phyloP scores from a whole-genome alignment of 345 rosid species.

The Eucalyptus tenuipes region DNA sequence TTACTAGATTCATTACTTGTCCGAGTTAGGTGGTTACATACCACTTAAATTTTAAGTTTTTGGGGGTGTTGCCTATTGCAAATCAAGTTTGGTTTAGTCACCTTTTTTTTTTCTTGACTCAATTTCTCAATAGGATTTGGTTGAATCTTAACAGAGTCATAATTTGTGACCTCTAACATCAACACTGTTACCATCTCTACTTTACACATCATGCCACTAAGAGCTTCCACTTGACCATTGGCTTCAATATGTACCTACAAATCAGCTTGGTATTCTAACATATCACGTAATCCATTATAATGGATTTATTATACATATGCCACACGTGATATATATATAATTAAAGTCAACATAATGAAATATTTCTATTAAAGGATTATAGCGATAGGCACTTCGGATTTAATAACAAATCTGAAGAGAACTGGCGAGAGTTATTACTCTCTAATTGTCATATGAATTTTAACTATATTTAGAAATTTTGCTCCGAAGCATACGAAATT shows the following conservation, averaged over 20 bases:
- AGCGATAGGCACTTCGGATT: not conserved
- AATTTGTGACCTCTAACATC: not conserved
- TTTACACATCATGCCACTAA: not conserved
- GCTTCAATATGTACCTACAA: not conserved
- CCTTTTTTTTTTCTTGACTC: not conserved
- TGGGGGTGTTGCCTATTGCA: not conserved
- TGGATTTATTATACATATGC: not conserved
- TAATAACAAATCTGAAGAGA: not conserved
- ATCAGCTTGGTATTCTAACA: not conserved
- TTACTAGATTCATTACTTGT: not conserved
- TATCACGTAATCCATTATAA: not conserved
- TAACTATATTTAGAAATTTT: not conserved
- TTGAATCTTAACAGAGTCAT: too few relatives aligned
- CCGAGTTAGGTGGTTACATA: not conserved
- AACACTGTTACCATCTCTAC: not conserved
- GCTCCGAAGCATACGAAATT: not conserved
- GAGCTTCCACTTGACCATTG: not conserved
- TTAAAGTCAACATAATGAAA: not conserved
- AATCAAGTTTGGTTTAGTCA: not conserved
- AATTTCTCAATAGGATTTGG: too few relatives aligned
- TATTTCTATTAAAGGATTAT: too few relatives aligned
- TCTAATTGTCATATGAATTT: not conserved
- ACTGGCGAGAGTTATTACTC: fast-evolving
- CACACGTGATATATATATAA: not conserved
- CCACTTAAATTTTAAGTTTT: not conserved